Percentiles rank a stretch among this genome's conserved stretches.
phyloP scores from a whole-genome alignment of 1,284 basidiomycete species.

The Schizophyllum amplum region DNA sequence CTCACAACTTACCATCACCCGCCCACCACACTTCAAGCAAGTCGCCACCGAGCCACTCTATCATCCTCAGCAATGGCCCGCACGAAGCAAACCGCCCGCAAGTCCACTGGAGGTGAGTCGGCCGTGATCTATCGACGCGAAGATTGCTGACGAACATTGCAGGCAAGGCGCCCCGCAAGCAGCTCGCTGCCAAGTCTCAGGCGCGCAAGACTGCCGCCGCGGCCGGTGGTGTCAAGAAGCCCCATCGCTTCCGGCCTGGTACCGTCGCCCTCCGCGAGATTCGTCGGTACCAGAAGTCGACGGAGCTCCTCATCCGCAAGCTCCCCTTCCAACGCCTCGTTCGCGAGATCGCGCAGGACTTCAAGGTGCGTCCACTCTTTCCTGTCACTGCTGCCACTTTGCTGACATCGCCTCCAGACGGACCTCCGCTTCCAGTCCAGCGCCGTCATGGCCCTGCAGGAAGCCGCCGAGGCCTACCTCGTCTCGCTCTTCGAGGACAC shows the following conservation, averaged over 20 bases:
- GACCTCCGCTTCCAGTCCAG: constrained; percentile 79
- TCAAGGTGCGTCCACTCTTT: constrained; percentile 66
- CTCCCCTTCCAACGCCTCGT: constrained; percentile 79
- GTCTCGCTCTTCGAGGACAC: constrained; percentile 72
- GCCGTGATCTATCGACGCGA: constrained; percentile 11
- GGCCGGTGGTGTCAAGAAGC: constrained; percentile 93
- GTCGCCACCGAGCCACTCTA: not conserved
- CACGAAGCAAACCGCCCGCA: constrained; percentile 72
- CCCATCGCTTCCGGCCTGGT: constrained; percentile 94
- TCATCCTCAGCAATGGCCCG: not conserved
- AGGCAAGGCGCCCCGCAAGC: constrained; percentile 85
- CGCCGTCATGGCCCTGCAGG: constrained; percentile 72
- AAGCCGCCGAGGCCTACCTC: constrained; percentile 71
- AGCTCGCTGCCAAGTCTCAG: constrained; percentile 81
- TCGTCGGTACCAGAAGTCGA: constrained; percentile 94
- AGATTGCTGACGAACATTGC: constrained; percentile 13
- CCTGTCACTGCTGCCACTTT: constrained; percentile 1
- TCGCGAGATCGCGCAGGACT: constrained; percentile 89
- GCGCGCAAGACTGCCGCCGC: constrained; percentile 69
- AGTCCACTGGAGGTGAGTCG: constrained; percentile 71
- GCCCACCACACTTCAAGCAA: not conserved
- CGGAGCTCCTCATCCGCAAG: too few species aligned
- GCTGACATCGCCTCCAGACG: not conserved
- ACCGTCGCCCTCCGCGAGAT: constrained; percentile 98
- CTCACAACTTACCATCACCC: not conserved